Conservation (phyloP, 345 rosid genomes). For the Hevea brasiliensis region DNA sequence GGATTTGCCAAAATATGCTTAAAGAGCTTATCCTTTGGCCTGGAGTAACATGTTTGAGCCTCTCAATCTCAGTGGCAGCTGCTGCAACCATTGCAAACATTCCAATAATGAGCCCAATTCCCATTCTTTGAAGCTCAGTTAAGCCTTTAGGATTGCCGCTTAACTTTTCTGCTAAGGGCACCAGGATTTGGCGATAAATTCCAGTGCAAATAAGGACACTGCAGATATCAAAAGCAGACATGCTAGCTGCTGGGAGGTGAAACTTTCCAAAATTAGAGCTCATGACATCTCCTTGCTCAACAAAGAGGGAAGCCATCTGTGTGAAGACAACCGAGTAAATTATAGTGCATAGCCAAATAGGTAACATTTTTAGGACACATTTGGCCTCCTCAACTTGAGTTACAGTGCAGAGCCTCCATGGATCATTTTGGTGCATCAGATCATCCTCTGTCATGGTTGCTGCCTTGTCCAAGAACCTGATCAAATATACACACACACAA, state of each 20-base stretch:
- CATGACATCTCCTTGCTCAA: constrained; percentile 79
- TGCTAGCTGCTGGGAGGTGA: constrained; percentile 86
- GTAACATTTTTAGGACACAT: constrained; percentile 64
- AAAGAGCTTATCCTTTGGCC: constrained; percentile 57
- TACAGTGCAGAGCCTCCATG: constrained; percentile 81
- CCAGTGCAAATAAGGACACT: constrained; percentile 75
- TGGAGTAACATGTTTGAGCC: constrained; percentile 44
- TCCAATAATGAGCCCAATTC: constrained; percentile 73
- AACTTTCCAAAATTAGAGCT: constrained; percentile 46
- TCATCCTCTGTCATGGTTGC: constrained; percentile 67
- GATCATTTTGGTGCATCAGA: constrained; percentile 23
- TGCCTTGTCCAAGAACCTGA: constrained; percentile 82
- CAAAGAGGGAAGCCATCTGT: constrained; percentile 71
- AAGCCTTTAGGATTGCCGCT: constrained; percentile 53
- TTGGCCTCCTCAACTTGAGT: constrained; percentile 86
- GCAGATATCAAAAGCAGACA: constrained; percentile 80
- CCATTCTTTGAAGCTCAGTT: constrained; percentile 87
- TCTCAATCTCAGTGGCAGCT: constrained; percentile 59
- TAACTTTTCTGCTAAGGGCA: constrained; percentile 53
- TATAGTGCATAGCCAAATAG: constrained; percentile 72
- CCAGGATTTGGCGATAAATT: constrained; percentile 63
- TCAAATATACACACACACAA: not conserved
- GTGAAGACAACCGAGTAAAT: constrained; percentile 74
- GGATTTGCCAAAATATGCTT: constrained; percentile 85
- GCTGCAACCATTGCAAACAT: constrained; percentile 82